Evolutionary conservation across 441 rosid species (phyloP), one percentile per base, ranked within the genome.

Genomic region (Flueggea neowawraea): DNA sequence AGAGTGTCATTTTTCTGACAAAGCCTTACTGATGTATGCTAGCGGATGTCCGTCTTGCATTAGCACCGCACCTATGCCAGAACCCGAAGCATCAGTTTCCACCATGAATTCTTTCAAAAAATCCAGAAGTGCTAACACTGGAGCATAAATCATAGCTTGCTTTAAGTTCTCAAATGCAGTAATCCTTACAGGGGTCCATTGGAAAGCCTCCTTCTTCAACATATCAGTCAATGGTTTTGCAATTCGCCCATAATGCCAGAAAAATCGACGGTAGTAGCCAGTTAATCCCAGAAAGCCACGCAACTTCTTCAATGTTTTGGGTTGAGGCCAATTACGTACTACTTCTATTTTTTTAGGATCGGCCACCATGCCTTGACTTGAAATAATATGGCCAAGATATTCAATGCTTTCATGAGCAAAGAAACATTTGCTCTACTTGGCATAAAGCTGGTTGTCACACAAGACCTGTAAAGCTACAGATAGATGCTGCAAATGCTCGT

Each of bases 321-420:
- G 64, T 54, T 12, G 0, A 28, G 64, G 55, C 56, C 56, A 61
- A 2, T 17, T 8, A 1, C 12, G 5, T 5, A 49, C 31, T 3
- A 14, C 43, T n/a, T 31, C 0, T 13, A 61, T 31, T 7, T 49
- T 31, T 0, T n/a, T n/a, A n/a, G n/a, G 55, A 59, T 61, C 55
- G 10, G 16, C 13, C 0, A 9, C n/a, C 2, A 49, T 22, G 0
- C 55, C 64, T 7, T 16, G 16, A 0, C 12, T 0, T 4, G 11
- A 44, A 43, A 59, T 45, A 13, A 44, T 7, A n/a, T 45, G 53
- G 2, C 62, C 62, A 33, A 59, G 31, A 8, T 49, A 61, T 16
- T 49, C 31, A 10, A 61, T 49, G 13, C 4, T 14, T 1, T 10
- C 0, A 3, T 8, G 11, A 33, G 4, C 44, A 49, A 61, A 61